phyloP scores from a whole-genome alignment of 2,329 filamentous ascomycete genomes.

The Fusarium protoensiforme region DNA sequence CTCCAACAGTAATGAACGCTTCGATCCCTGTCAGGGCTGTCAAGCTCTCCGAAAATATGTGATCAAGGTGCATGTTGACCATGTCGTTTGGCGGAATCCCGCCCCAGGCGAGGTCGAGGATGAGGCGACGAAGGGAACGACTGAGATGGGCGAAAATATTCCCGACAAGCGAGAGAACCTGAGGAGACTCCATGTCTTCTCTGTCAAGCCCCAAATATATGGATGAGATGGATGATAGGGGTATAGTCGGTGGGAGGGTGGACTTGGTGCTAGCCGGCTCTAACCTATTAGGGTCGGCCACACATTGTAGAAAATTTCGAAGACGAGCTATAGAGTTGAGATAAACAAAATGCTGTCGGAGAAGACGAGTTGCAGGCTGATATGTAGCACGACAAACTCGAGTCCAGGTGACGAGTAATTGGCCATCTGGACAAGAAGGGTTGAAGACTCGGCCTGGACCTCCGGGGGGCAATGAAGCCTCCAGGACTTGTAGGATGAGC shows the following conservation, averaged over 20 bases:
- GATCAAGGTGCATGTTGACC: not conserved
- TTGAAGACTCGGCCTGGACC: slow-evolving; percentile 11
- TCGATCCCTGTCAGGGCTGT: slow-evolving; percentile 7
- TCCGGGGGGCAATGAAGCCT: slow-evolving; percentile 9
- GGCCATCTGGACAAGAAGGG: slow-evolving; percentile 6
- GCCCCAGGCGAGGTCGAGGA: slow-evolving; percentile 28
- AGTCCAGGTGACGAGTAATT: slow-evolving; percentile 22
- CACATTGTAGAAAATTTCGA: not conserved
- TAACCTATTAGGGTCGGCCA: not conserved
- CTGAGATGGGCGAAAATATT: slow-evolving; percentile 13
- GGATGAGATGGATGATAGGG: slow-evolving; percentile 4
- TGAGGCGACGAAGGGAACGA: slow-evolving; percentile 15
- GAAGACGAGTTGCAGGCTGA: slow-evolving; percentile 1
- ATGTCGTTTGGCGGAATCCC: not conserved
- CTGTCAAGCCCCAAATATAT: slow-evolving; percentile 18
- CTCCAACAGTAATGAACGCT: slow-evolving; percentile 21
- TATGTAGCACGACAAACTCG: slow-evolving; percentile 28
- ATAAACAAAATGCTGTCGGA: slow-evolving; percentile 23
- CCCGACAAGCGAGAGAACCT: not conserved
- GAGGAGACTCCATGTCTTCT: not conserved
- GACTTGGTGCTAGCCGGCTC: not conserved
- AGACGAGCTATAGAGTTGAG: slow-evolving; percentile 11
- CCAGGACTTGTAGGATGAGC: slow-evolving; percentile 23
- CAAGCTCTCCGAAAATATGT: not conserved
- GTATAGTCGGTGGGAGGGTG: slow-evolving; percentile 2